A percentile compares a stretch with the other conserved stretches of the same genome.
phyloP scores from a whole-genome alignment of 176 grass and related monocot genomes.

The Aegilops speltoides region DNA sequence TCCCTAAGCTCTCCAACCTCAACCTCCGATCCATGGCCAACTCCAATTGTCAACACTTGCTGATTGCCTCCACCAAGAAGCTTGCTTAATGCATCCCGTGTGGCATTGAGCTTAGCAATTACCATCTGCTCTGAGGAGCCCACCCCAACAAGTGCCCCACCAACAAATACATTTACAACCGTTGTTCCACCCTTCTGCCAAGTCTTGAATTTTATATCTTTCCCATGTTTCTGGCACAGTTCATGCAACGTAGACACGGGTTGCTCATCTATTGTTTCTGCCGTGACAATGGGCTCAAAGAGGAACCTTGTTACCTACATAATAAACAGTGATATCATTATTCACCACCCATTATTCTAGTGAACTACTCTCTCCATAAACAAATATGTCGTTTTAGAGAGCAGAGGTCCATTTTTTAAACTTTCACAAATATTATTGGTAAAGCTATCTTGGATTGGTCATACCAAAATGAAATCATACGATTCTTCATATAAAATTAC shows the following conservation, averaged over 20 bases:
- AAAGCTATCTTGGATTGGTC: not conserved
- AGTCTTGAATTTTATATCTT: conserved; percentile 48
- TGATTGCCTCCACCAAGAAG: conserved; percentile 24
- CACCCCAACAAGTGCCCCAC: conserved; percentile 51
- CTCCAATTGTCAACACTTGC: not conserved
- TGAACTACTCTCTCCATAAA: not conserved
- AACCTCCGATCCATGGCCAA: not conserved
- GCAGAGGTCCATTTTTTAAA: not conserved
- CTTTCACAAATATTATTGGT: not conserved
- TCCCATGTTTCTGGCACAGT: conserved; percentile 60
- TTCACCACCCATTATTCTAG: not conserved
- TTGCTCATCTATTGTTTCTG: conserved; percentile 74
- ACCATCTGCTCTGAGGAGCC: conserved; percentile 69
- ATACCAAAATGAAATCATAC: not conserved
- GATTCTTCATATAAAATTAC: not conserved
- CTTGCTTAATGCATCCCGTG: conserved; percentile 69
- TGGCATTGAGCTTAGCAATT: conserved; percentile 80
- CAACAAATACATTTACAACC: conserved; percentile 60
- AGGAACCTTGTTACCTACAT: conserved; percentile 58
- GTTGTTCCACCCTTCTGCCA: conserved; percentile 52
- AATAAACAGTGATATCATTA: conserved; percentile 15
- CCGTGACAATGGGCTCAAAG: conserved; percentile 75
- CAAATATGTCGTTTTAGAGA: not conserved
- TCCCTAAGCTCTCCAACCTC: conserved; percentile 52
- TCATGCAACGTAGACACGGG: conserved; percentile 65